phyloP scores from a whole-genome alignment of 2,329 filamentous ascomycete species.

The Mycosphaerella sp. region DNA sequence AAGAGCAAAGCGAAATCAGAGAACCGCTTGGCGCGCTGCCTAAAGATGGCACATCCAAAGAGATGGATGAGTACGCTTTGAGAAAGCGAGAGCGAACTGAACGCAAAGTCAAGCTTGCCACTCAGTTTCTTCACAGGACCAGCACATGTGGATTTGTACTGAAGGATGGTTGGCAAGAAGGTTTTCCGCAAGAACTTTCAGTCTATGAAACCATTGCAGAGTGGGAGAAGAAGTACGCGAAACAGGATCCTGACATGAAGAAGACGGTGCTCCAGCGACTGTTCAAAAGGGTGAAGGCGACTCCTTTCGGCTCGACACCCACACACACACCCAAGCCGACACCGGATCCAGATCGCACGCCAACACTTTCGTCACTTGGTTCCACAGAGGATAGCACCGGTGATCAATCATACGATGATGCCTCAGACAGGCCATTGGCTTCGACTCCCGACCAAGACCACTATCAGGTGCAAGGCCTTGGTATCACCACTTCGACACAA shows the following conservation, averaged over 20 bases:
- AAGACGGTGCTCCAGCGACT: constrained; percentile 5
- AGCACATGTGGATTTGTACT: constrained; percentile 7
- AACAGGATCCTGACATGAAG: constrained; percentile 7
- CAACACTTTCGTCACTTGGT: not conserved
- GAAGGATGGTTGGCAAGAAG: constrained; percentile 6
- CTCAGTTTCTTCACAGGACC: constrained; percentile 7
- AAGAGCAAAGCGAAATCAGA: not conserved
- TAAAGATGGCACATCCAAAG: constrained; percentile 1
- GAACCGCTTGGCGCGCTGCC: not conserved
- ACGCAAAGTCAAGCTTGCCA: constrained; percentile 1
- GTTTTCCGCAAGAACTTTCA: constrained; percentile 2
- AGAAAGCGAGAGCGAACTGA: not conserved
- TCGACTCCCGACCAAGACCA: constrained; percentile 7
- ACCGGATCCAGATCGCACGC: not conserved
- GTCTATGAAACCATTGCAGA: constrained; percentile 1
- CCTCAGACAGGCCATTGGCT: constrained; percentile 1
- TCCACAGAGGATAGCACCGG: not conserved
- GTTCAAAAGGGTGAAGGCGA: constrained; percentile 6
- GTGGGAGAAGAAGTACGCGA: constrained; percentile 4
- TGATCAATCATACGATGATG: not conserved
- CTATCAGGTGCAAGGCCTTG: constrained; percentile 7
- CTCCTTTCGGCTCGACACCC: not conserved
- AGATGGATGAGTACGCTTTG: not conserved
- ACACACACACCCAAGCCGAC: too few relatives aligned
- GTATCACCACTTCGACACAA: not conserved